Evolutionary conservation across 108 stramenopile genomes (phyloP), one percentile per base, ranked within the genome.

Genomic region (Seminavis robusta): DNA sequence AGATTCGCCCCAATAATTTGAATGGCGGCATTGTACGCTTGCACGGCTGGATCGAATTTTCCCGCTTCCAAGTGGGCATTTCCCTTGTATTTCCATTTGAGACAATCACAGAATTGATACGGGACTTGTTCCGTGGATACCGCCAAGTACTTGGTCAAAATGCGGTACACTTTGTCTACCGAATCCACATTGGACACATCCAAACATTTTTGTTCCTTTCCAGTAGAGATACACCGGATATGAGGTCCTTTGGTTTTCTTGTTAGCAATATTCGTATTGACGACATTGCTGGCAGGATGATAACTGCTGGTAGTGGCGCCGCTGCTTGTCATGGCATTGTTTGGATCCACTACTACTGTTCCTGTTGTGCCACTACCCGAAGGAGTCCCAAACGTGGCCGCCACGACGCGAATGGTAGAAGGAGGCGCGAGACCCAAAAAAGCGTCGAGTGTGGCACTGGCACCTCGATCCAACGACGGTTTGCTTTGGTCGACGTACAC

Each of bases 401-500:
- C 56, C 52, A 74, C 53, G 5, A 84, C 71, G 44, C 44, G 60
- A 7, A 82, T 61, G 20, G 59, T 52, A 1, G 62, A 41, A 5
- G 76, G 53, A 13, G 84, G 75, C n/a, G 76, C 44, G n/a, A 92
- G 63, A 9, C 81, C 69, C 40, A 65, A 32, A 66, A 92, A 88
- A 33, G 82, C 74, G 52, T 86, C 84, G 29, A 92, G 53, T 9
- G 83, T 66, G 10, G 82, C 57, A 30, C 52, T 44, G 20, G 61
- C 74, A 28, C 80, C 81, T 27, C 79, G 79, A 47, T 88, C 90
- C 53, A 81, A 67, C 11, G 73, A 79, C 37, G 67, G 43, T 41
- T 68, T 83, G 38, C 84, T 73, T 52, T 85, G 74, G 63, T 81
- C 84, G 4, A 92, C 86, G 30, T 85, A 92, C 0, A 92, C 82